Evolutionary conservation across 768 basidiomycete species (phyloP).

Genomic region (Crassisporium funariophilum): DNA sequence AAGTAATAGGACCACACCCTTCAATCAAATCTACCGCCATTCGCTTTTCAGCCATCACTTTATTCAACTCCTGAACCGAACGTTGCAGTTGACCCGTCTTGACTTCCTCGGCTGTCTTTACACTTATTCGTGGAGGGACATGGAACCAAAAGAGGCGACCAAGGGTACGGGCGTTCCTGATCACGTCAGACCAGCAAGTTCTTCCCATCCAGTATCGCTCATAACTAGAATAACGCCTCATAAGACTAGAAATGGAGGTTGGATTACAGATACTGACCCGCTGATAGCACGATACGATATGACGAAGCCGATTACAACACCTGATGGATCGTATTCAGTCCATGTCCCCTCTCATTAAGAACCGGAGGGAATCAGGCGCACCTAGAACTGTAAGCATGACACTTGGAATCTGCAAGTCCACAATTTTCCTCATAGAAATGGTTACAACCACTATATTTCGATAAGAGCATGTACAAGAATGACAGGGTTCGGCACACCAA

Average conservation of each 20-base stretch:
- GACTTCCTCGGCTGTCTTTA: conserved; percentile 41
- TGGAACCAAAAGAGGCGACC: conserved; percentile 64
- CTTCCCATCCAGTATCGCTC: conserved; percentile 67
- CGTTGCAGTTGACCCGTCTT: conserved; percentile 31
- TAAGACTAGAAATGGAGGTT: background rate
- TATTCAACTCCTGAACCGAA: conserved; percentile 43
- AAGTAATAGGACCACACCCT: conserved; percentile 39
- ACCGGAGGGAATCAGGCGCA: conserved; percentile 20
- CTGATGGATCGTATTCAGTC: conserved; percentile 21
- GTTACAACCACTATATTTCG: conserved; percentile 40
- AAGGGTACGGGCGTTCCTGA: conserved; percentile 50
- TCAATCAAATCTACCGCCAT: conserved; percentile 60
- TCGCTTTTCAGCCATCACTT: conserved; percentile 63
- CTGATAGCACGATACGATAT: conserved; percentile 66
- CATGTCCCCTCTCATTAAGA: background rate
- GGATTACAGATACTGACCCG: conserved; percentile 40
- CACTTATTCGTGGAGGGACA: conserved; percentile 49
- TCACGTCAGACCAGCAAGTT: conserved; percentile 57
- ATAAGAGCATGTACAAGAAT: background rate
- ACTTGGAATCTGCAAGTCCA: conserved; percentile 49
- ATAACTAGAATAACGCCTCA: conserved; percentile 38
- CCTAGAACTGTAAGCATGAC: conserved; percentile 66
- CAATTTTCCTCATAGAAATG: conserved; percentile 39
- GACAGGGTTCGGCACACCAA: conserved; percentile 32
- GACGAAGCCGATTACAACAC: conserved; percentile 62